Percentiles rank a stretch among this genome's conserved stretches.
phyloP scores from a whole-genome alignment of 345 rosid species.

The Draba incana region DNA sequence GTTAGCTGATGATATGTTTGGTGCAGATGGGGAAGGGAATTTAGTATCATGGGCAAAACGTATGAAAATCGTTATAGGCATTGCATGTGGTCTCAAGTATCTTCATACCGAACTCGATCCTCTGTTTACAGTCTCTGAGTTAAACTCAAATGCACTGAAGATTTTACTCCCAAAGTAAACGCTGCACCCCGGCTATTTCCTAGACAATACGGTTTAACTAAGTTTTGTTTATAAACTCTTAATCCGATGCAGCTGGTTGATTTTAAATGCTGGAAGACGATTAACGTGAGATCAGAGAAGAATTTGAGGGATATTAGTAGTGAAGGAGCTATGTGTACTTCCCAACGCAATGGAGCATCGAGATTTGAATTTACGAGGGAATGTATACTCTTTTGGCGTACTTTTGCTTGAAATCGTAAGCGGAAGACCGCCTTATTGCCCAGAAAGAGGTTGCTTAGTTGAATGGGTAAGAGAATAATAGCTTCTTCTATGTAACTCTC shows the following conservation, averaged over 20 bases:
- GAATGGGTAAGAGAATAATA: slow-evolving; percentile 81
- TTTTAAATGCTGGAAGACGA: slow-evolving; percentile 92
- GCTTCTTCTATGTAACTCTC: slow-evolving; percentile 12
- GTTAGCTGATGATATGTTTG: slow-evolving; percentile 8
- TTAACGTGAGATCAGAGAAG: slow-evolving; percentile 79
- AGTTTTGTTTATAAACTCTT: not conserved
- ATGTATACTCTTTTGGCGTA: slow-evolving; percentile 79
- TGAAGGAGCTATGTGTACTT: slow-evolving; percentile 79
- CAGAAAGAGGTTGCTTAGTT: slow-evolving; percentile 78
- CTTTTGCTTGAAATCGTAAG: slow-evolving; percentile 84
- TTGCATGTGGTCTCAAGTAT: slow-evolving; percentile 84
- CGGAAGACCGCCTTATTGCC: slow-evolving; percentile 82
- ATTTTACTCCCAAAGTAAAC: slow-evolving; percentile 89
- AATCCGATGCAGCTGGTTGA: slow-evolving; percentile 72
- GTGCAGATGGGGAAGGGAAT: slow-evolving; percentile 88
- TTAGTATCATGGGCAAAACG: slow-evolving; percentile 90
- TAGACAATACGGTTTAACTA: not conserved
- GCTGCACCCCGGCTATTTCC: not conserved
- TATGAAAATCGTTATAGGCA: slow-evolving; percentile 80
- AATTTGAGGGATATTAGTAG: slow-evolving; percentile 62
- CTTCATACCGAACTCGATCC: slow-evolving; percentile 84
- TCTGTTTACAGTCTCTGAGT: slow-evolving; percentile 85
- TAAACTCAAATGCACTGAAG: slow-evolving; percentile 92
- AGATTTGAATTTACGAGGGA: slow-evolving; percentile 74
- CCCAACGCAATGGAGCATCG: slow-evolving; percentile 71